A percentile compares a stretch with the other conserved stretches of the same genome.
Evolutionary conservation across 768 basidiomycete genomes (phyloP).

Genomic region (Auriculariales sp.): DNA sequence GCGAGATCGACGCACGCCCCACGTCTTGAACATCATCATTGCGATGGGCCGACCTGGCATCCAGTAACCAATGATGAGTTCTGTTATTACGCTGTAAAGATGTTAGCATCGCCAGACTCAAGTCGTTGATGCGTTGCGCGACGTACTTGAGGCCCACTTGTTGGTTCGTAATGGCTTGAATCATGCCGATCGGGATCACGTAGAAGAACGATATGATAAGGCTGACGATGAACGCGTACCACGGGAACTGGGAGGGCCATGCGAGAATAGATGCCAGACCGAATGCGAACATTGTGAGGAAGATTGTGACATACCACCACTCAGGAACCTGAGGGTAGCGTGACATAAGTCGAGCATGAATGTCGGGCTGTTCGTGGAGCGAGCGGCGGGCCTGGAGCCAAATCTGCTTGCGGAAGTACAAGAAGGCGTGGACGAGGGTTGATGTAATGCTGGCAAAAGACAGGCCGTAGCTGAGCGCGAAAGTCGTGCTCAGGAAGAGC

Average conservation of each 20-base stretch:
- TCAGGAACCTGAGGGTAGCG: conserved; percentile 65
- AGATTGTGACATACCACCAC: conserved; percentile 71
- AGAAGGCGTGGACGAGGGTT: conserved; percentile 16
- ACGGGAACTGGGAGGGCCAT: conserved; percentile 55
- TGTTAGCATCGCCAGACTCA: background rate
- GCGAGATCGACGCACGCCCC: background rate
- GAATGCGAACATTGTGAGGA: conserved; percentile 51
- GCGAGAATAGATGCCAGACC: conserved; percentile 56
- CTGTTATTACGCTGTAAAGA: conserved; percentile 16
- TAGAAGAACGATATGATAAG: conserved; percentile 12
- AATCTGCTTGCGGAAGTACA: conserved; percentile 71
- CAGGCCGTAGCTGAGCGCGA: conserved; percentile 19
- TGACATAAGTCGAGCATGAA: conserved; percentile 73
- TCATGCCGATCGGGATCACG: conserved; percentile 26
- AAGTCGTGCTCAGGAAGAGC: conserved; percentile 35
- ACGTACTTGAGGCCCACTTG: conserved; percentile 15
- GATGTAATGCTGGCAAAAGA: conserved; percentile 19
- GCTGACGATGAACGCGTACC: conserved; percentile 47
- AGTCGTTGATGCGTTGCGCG: background rate
- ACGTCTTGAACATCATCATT: conserved; percentile 22
- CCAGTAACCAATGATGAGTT: conserved; percentile 21
- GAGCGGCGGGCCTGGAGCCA: conserved; percentile 55
- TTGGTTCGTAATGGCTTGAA: conserved; percentile 22
- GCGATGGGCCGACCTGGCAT: conserved; percentile 20
- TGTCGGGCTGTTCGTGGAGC: conserved; percentile 67